Percentiles rank a stretch among this genome's conserved stretches.
Evolutionary conservation across 257 asterid genomes (phyloP).

Genomic region (Echites panduratus): DNA sequence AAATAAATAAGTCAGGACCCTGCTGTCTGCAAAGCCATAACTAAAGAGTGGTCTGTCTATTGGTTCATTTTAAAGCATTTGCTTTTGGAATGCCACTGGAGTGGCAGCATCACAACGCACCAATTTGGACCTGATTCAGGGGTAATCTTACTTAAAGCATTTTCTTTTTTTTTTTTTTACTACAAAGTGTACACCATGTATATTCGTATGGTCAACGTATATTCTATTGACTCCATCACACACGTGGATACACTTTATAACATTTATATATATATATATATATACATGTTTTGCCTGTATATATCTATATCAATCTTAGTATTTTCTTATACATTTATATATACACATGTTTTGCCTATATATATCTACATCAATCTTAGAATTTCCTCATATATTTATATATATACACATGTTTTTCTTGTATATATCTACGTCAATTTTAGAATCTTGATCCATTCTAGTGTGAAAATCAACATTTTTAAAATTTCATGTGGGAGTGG

Average conservation of each 20-base stretch:
- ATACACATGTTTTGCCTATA: background rate
- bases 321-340: background rate
- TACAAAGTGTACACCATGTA: too few species aligned
- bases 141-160: background rate
- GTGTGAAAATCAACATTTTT: background rate
- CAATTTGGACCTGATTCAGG: background rate
- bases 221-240: too few species aligned
- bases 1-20: slow-evolving; percentile 36
- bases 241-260: too few species aligned
- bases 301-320: too few species aligned
- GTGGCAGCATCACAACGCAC: slow-evolving; percentile 9
- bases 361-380: background rate
- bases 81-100: slow-evolving; percentile 21
- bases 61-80: slow-evolving; percentile 28
- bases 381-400: background rate
- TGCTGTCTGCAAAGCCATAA: slow-evolving; percentile 38
- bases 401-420: background rate
- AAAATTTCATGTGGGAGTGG: background rate
- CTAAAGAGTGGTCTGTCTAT: slow-evolving; percentile 19
- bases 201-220: too few species aligned
- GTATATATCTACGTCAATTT: background rate
- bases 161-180: background rate
- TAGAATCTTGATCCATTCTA: background rate
- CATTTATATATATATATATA: background rate
- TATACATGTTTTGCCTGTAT: too few species aligned